Percentiles rank a stretch among this genome's conserved stretches.
These are phyloP conservation scores for Acanthochlamys bracteata DNA, from an alignment of 106 monocot genomes.

Conservation along the genomic window DNA sequence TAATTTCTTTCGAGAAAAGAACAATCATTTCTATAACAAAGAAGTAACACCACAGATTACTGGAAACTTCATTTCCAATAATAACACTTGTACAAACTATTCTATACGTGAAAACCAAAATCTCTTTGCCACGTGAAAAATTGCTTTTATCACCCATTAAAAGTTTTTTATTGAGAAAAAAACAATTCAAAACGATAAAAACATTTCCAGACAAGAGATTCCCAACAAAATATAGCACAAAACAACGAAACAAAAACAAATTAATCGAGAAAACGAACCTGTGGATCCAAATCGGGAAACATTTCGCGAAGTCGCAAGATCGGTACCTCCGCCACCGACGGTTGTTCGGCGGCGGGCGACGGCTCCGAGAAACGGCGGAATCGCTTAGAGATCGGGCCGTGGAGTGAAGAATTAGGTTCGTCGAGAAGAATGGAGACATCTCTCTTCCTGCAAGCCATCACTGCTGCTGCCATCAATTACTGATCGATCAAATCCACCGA, in stretches of 20 bases:
- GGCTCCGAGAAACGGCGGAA: not conserved
- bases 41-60: too few relatives aligned
- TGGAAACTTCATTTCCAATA: too few relatives aligned
- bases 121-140: not conserved
- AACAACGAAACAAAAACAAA: not conserved
- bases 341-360: not conserved
- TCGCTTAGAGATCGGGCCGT: not conserved
- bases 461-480: not conserved
- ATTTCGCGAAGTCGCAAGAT: not conserved
- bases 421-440: not conserved
- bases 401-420: not conserved
- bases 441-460: slow-evolving; percentile 2
- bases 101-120: not conserved
- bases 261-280: not conserved
- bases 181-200: too few relatives aligned
- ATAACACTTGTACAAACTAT: too few relatives aligned
- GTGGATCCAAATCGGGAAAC: slow-evolving; percentile 4
- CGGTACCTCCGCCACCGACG: not conserved
- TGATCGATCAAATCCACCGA: not conserved
- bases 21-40: too few relatives aligned
- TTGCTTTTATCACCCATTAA: not conserved
- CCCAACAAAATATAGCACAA: not conserved
- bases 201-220: not conserved
- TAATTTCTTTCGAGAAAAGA: too few relatives aligned
- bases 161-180: not conserved